Evolutionary conservation across 1,284 basidiomycete genomes (phyloP).

Genomic region (Xerocomus amazonicus): DNA sequence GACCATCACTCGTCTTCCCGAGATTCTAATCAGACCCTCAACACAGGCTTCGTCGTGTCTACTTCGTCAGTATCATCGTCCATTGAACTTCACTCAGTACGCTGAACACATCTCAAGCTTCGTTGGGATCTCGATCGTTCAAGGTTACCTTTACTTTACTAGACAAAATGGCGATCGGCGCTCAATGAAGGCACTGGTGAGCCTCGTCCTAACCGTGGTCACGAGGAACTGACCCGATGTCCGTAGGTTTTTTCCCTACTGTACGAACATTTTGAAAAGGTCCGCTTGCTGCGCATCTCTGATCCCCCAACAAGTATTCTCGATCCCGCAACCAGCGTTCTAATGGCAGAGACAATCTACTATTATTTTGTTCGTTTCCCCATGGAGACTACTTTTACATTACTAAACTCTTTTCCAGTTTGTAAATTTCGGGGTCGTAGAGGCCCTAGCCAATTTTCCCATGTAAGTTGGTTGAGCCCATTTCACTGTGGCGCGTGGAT

Average conservation of each 20-base stretch:
- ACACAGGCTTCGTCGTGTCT: constrained; percentile 19
- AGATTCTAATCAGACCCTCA: background rate
- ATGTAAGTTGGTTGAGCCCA: constrained; percentile 3
- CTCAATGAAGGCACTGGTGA: constrained; percentile 16
- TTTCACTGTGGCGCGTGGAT: constrained; percentile 1
- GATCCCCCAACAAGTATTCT: constrained; percentile 11
- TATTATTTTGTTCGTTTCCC: constrained; percentile 17
- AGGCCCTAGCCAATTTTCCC: constrained; percentile 7
- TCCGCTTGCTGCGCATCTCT: background rate
- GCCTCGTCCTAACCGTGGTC: background rate
- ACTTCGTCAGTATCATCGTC: constrained; percentile 14
- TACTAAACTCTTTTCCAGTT: constrained; percentile 4
- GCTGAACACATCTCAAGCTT: constrained; percentile 9
- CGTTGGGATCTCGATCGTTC: constrained; percentile 23
- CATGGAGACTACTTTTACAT: background rate
- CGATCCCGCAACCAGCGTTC: constrained; percentile 19
- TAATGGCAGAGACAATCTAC: constrained; percentile 20
- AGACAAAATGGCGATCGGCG: constrained; percentile 15
- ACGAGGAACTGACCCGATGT: background rate
- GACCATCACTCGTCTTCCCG: background rate
- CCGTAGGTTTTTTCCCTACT: constrained; percentile 16
- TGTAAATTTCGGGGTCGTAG: constrained; percentile 13
- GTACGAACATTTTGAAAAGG: constrained; percentile 6
- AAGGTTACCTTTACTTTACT: constrained; percentile 23
- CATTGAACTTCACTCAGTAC: background rate